Conservation (phyloP, 768 basidiomycete species). For the Psilocybe azurescens region DNA sequence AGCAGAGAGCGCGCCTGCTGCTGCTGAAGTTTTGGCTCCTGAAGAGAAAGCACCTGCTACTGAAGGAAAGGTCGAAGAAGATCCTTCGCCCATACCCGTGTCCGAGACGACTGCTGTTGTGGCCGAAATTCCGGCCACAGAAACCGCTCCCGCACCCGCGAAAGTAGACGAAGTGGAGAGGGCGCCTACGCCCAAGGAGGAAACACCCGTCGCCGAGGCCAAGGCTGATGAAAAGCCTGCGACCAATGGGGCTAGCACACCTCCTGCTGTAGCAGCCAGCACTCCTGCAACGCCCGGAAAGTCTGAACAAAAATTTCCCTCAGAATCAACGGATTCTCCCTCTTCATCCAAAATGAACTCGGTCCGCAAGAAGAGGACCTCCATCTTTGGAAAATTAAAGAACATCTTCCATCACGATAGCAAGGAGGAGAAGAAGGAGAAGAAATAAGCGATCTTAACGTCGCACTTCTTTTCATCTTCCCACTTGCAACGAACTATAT, state of each 20-base stretch:
- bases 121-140: background rate
- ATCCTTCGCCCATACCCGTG: background rate
- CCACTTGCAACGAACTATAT: slow-evolving; percentile 8
- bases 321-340: slow-evolving; percentile 22
- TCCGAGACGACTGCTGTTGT: no score
- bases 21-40: background rate
- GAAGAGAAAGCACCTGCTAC: background rate
- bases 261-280: background rate
- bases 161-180: slow-evolving; percentile 2
- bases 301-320: slow-evolving; percentile 21
- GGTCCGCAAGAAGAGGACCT: slow-evolving; percentile 52
- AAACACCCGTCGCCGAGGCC: background rate
- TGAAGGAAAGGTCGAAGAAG: background rate
- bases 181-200: background rate
- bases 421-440: slow-evolving; percentile 46
- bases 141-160: slow-evolving; percentile 7
- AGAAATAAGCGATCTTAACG: slow-evolving; percentile 21
- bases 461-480: slow-evolving; percentile 1
- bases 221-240: background rate
- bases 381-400: slow-evolving; percentile 60
- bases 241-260: background rate
- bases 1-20: background rate
- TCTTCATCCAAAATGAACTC: slow-evolving; percentile 42
- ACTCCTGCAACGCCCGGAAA: slow-evolving; percentile 10
- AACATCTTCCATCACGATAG: slow-evolving; percentile 49